These are phyloP conservation scores for Solanum sejunctum DNA, from an alignment of 257 asterid species.

Conservation along the genomic window DNA sequence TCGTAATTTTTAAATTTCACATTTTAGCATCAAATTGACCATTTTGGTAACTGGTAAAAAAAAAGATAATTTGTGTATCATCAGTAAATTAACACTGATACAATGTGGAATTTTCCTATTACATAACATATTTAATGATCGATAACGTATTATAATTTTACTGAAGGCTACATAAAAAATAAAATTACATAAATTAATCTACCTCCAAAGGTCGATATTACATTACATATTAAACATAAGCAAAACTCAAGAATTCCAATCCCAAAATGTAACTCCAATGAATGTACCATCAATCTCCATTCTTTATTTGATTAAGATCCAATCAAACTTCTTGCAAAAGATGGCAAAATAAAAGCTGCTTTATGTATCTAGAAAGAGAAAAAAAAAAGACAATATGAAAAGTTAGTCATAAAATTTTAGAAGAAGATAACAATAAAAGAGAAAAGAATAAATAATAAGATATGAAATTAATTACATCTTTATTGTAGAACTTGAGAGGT, in stretches of 20 bases:
- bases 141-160: neutral
- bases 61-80: neutral
- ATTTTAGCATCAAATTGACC: neutral
- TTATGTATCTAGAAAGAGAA: neutral
- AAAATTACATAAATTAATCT: neutral
- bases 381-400: neutral
- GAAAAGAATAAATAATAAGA: neutral
- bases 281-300: neutral
- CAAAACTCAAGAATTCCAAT: neutral
- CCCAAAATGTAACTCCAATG: neutral
- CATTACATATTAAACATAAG: neutral
- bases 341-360: conserved; percentile 1
- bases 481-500: conserved; percentile 19
- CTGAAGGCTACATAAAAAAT: neutral
- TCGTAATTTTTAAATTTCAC: too few species aligned
- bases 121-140: neutral
- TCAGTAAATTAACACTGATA: neutral
- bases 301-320: neutral
- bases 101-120: neutral
- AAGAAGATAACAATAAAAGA: neutral
- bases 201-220: neutral
- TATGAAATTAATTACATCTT: conserved; percentile 7
- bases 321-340: neutral
- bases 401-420: neutral
- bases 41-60: neutral